Percentiles rank a stretch among this genome's conserved stretches.
phyloP scores from a whole-genome alignment of 805 yeast genomes.

The Jamesozyma hellenica region DNA sequence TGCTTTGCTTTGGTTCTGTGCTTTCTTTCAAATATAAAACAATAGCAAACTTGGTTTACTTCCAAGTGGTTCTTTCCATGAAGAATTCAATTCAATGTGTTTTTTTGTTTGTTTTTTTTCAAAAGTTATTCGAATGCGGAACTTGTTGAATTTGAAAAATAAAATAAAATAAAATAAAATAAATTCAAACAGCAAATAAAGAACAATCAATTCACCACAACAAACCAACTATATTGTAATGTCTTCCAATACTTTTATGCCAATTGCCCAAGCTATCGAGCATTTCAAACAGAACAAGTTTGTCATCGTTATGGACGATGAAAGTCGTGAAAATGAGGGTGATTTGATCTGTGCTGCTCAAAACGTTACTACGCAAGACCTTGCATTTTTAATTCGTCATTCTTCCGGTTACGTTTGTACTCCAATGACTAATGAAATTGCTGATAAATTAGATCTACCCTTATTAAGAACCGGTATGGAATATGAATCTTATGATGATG shows the following conservation, averaged over 20 bases:
- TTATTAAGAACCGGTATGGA: constrained; percentile 42
- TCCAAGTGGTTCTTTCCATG: too few species aligned
- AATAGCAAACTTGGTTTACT: too few species aligned
- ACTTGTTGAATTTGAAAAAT: too few species aligned
- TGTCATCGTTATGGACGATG: constrained; percentile 91
- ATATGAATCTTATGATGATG: constrained; percentile 36
- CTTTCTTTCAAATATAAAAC: too few species aligned
- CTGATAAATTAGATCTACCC: constrained; percentile 72
- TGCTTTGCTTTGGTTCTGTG: too few species aligned
- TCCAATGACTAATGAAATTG: constrained; percentile 67
- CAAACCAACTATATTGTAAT: neutral
- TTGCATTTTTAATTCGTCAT: constrained; percentile 88
- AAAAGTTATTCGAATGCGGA: neutral
- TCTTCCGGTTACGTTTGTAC: constrained; percentile 90
- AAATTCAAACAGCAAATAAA: neutral
- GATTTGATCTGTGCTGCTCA: constrained; percentile 90
- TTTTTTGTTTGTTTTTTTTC: neutral
- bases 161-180: too few species aligned
- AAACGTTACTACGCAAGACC: constrained; percentile 61
- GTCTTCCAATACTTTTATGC: constrained; percentile 10
- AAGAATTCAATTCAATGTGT: too few species aligned
- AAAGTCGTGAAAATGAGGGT: constrained; percentile 93
- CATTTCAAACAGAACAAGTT: constrained; percentile 40
- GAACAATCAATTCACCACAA: constrained; percentile 1
- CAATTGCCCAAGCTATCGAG: constrained; percentile 25